Evolutionary conservation across 2,329 filamentous ascomycete genomes (phyloP).

Genomic region (Pyrenochaeta sp.): DNA sequence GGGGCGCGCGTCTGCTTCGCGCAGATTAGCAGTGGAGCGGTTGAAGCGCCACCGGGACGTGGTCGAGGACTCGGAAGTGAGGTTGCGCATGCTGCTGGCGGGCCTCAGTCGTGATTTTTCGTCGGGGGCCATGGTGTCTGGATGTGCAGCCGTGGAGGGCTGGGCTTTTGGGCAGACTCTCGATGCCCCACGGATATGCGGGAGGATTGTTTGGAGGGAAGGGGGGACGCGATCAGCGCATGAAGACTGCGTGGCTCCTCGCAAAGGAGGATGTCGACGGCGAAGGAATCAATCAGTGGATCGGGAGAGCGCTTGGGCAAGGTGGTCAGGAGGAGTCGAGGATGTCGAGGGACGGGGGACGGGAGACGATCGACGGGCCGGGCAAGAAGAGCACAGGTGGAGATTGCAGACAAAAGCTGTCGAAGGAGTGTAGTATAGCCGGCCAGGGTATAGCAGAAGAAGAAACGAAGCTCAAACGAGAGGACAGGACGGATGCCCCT

Average conservation of each 20-base stretch:
- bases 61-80: slow-evolving; percentile 26
- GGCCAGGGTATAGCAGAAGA: slow-evolving; percentile 27
- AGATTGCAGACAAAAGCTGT: slow-evolving; percentile 15
- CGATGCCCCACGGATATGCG: too few relatives aligned
- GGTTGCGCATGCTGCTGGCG: slow-evolving; percentile 30
- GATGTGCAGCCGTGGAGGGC: too few relatives aligned
- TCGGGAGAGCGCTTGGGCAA: too few relatives aligned
- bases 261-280: too few relatives aligned
- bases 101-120: slow-evolving; percentile 25
- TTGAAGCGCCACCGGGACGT: slow-evolving; percentile 48
- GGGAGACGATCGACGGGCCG: slow-evolving; percentile 21
- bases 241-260: too few relatives aligned
- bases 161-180: too few relatives aligned
- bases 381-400: slow-evolving; percentile 16
- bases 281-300: too few relatives aligned
- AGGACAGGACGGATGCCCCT: slow-evolving; percentile 42
- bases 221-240: too few relatives aligned
- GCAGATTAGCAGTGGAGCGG: slow-evolving; percentile 41
- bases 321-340: too few relatives aligned
- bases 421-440: slow-evolving; percentile 38
- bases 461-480: slow-evolving; percentile 47
- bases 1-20: slow-evolving; percentile 21
- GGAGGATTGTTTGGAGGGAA: too few relatives aligned
- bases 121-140: slow-evolving; percentile 35
- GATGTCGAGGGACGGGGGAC: too few relatives aligned